phyloP scores from a whole-genome alignment of 805 yeast genomes.

The Alloascoidea hylecoeti region DNA sequence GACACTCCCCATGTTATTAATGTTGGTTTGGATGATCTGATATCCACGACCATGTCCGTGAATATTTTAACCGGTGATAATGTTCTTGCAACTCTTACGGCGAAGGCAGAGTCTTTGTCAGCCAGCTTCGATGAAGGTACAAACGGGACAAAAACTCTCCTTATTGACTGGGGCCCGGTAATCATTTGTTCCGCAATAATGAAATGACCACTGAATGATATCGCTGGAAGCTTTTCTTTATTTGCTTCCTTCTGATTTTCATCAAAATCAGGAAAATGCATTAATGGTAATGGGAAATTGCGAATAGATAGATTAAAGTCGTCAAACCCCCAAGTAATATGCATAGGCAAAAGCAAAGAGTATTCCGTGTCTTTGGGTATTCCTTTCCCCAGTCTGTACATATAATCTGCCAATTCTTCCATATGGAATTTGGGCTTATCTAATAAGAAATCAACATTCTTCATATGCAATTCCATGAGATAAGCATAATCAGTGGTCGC shows the following conservation, averaged over 20 bases:
- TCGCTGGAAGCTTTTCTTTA: slow-evolving; percentile 13
- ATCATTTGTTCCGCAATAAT: slow-evolving; percentile 55
- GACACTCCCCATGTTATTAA: slow-evolving; percentile 77
- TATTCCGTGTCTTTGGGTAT: slow-evolving; percentile 59
- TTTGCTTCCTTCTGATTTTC: slow-evolving; percentile 17
- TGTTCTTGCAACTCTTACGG: slow-evolving; percentile 51
- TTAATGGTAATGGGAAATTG: slow-evolving; percentile 78
- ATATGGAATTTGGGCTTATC: slow-evolving; percentile 36
- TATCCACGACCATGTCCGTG: slow-evolving; percentile 41
- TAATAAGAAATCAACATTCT: slow-evolving; percentile 31
- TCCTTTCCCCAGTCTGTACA: slow-evolving; percentile 69
- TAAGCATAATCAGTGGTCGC: slow-evolving; percentile 34
- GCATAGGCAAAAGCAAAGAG: slow-evolving; percentile 54
- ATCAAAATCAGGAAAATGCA: slow-evolving; percentile 53
- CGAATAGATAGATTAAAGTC: slow-evolving; percentile 61
- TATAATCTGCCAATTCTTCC: slow-evolving; percentile 40
- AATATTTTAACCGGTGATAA: slow-evolving; percentile 62
- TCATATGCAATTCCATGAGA: slow-evolving; percentile 34
- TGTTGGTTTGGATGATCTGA: slow-evolving; percentile 43
- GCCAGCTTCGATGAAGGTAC: slow-evolving; percentile 23
- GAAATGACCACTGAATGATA: slow-evolving; percentile 42
- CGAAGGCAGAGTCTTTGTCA: slow-evolving; percentile 7
- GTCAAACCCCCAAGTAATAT: slow-evolving; percentile 35
- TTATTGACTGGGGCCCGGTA: slow-evolving; percentile 32
- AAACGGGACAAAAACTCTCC: slow-evolving; percentile 50